A percentile compares a stretch with the other conserved stretches of the same genome.
Conservation (phyloP, 2,329 filamentous ascomycete genomes). For the Aspergillus fumigatus region DNA sequence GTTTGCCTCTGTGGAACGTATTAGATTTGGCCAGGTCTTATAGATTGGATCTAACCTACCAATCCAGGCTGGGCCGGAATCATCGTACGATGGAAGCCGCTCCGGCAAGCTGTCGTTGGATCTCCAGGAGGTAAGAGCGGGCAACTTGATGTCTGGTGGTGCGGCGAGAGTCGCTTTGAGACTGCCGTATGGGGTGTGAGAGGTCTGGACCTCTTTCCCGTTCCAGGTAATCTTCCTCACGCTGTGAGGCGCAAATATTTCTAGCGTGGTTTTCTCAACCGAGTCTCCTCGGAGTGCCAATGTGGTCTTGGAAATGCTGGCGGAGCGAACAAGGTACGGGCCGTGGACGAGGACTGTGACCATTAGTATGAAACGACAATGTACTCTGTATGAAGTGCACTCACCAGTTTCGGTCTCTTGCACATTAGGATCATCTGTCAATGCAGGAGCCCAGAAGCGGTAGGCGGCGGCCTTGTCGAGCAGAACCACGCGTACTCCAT, state of each 20-base stretch:
- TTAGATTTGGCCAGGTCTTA: too few relatives aligned
- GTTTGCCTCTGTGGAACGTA: constrained; percentile 29
- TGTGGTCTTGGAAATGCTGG: constrained; percentile 32
- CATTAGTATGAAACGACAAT: not conserved
- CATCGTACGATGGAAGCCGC: constrained; percentile 37
- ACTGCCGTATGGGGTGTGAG: constrained; percentile 37
- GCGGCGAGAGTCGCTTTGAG: constrained; percentile 32
- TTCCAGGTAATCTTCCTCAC: constrained; percentile 51
- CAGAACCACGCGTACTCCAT: constrained; percentile 48
- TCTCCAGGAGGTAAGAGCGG: constrained; percentile 35
- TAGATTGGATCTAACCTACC: constrained; percentile 17
- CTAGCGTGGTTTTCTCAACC: constrained; percentile 39
- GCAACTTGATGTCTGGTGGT: constrained; percentile 27
- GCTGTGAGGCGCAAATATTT: constrained; percentile 46
- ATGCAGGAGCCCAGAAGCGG: constrained; percentile 52
- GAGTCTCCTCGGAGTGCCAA: constrained; percentile 46
- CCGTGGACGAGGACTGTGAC: constrained; percentile 48
- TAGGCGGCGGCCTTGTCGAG: constrained; percentile 54
- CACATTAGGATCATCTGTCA: constrained; percentile 46
- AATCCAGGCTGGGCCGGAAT: constrained; percentile 35
- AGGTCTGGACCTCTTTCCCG: constrained; percentile 32
- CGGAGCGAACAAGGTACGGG: constrained; percentile 50
- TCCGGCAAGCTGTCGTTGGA: constrained; percentile 44
- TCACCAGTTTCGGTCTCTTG: constrained; percentile 44
- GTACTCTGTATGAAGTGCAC: constrained; percentile 3